phyloP scores from a whole-genome alignment of 2,329 filamentous ascomycete genomes.

The Beauveria asiatica region DNA sequence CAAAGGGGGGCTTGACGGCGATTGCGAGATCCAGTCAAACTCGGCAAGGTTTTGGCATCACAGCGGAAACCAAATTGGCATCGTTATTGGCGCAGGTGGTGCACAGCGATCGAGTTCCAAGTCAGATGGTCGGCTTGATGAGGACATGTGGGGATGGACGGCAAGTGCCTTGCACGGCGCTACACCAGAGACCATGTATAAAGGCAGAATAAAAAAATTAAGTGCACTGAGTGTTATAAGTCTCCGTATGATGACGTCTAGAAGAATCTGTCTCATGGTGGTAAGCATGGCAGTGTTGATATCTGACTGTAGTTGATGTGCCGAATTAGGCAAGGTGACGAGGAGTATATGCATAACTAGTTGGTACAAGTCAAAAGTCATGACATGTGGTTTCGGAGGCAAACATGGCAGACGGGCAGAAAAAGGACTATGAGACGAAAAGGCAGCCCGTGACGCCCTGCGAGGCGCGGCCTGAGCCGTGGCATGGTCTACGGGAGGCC shows the following conservation, averaged over 20 bases:
- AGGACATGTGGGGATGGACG: neutral
- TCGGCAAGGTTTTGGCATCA: neutral
- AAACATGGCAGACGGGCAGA: neutral
- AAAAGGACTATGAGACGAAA: neutral
- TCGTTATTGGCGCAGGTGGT: neutral
- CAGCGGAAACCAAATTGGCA: neutral
- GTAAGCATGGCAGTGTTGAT: neutral
- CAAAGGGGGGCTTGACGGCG: neutral
- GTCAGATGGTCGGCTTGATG: neutral
- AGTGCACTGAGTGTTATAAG: neutral
- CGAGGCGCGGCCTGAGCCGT: slow-evolving; percentile 3
- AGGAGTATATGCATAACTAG: neutral
- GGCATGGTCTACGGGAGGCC: neutral
- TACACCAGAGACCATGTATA: neutral
- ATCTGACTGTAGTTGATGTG: neutral
- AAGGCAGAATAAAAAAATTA: neutral
- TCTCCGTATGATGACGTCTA: neutral
- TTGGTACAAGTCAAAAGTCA: neutral
- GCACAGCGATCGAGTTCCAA: neutral
- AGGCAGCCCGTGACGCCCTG: neutral
- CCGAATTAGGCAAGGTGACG: neutral
- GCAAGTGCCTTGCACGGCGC: neutral
- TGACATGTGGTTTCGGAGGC: neutral
- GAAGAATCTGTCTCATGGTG: neutral
- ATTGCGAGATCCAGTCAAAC: neutral